Conservation (phyloP, 2,329 filamentous ascomycete species). For the Aspergillus sp. region DNA sequence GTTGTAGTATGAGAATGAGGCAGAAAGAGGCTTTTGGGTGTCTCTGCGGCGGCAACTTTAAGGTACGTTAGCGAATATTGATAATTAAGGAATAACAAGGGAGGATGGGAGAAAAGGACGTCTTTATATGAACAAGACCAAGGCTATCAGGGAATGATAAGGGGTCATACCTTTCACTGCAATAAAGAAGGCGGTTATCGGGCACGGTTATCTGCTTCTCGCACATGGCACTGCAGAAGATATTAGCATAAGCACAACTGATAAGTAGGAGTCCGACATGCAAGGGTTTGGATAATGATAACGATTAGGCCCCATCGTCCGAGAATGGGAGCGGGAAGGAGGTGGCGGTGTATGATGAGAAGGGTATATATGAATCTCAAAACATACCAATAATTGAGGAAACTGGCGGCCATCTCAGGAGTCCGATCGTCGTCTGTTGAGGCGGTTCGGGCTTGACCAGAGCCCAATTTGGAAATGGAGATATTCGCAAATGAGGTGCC, state of each 20-base stretch:
- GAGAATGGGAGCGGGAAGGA: constrained; percentile 2
- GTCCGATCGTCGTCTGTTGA: constrained; percentile 27
- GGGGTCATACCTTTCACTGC: constrained; percentile 59
- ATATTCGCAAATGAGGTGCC: constrained; percentile 29
- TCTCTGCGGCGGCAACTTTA: constrained; percentile 49
- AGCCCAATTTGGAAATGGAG: constrained; percentile 35
- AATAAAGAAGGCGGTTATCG: constrained; percentile 61
- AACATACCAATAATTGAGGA: constrained; percentile 48
- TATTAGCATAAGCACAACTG: constrained; percentile 26
- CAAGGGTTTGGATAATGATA: constrained; percentile 18
- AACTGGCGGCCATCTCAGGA: constrained; percentile 44
- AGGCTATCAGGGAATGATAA: constrained; percentile 14
- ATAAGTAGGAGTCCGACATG: constrained; percentile 20
- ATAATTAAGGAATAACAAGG: neutral
- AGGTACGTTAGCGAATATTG: constrained; percentile 2
- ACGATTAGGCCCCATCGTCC: constrained; percentile 5
- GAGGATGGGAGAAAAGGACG: neutral
- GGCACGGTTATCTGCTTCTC: constrained; percentile 65
- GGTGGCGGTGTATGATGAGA: constrained; percentile 14
- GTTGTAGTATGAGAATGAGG: constrained; percentile 33
- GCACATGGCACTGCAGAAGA: constrained; percentile 56
- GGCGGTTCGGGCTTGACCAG: constrained; percentile 24
- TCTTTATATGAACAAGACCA: constrained; percentile 1
- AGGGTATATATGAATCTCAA: constrained; percentile 9
- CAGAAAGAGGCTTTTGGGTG: constrained; percentile 45